These are phyloP conservation scores for Naganishia vishniacii DNA, from an alignment of 768 basidiomycete species.

Conservation along the genomic window DNA sequence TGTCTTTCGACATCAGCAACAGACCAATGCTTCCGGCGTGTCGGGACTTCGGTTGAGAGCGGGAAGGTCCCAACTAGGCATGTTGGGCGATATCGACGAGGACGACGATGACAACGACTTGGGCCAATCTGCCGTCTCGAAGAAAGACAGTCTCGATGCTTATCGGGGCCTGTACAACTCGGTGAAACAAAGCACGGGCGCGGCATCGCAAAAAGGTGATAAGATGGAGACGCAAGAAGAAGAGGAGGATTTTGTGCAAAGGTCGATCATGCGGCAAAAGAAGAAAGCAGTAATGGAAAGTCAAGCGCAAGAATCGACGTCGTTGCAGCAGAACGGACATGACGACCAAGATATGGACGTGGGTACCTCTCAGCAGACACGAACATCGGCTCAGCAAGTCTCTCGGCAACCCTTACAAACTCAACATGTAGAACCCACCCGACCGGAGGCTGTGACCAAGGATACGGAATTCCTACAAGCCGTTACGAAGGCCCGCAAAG, in stretches of 20 bases:
- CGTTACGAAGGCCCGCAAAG: slow-evolving; percentile 36
- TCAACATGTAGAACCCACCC: slow-evolving; percentile 12
- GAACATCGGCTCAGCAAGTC: slow-evolving; percentile 10
- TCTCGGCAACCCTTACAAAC: slow-evolving; percentile 2
- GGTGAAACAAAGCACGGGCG: slow-evolving; percentile 9
- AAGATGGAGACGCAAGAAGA: slow-evolving; percentile 12
- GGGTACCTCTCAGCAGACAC: neutral
- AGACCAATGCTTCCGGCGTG: slow-evolving; percentile 1
- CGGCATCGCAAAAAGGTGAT: neutral
- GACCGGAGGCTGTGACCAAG: slow-evolving; percentile 21
- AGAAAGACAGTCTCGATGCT: slow-evolving; percentile 24
- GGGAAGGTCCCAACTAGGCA: neutral
- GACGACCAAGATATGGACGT: slow-evolving; percentile 3
- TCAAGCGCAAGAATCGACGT: neutral
- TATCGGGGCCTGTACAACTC: slow-evolving; percentile 29
- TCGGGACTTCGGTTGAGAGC: slow-evolving; percentile 16
- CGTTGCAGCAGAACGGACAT: slow-evolving; percentile 23
- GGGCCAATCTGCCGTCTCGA: neutral
- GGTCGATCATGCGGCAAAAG: slow-evolving; percentile 28
- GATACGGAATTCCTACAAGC: slow-evolving; percentile 44
- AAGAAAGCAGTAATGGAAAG: slow-evolving; percentile 26
- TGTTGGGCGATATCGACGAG: slow-evolving; percentile 10
- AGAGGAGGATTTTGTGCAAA: slow-evolving; percentile 35
- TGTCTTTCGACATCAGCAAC: neutral
- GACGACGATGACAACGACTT: slow-evolving; percentile 7